A percentile compares a stretch with the other conserved stretches of the same genome.
Conservation (phyloP, 352 stramenopile genomes). For the Pythium oligandrum region DNA sequence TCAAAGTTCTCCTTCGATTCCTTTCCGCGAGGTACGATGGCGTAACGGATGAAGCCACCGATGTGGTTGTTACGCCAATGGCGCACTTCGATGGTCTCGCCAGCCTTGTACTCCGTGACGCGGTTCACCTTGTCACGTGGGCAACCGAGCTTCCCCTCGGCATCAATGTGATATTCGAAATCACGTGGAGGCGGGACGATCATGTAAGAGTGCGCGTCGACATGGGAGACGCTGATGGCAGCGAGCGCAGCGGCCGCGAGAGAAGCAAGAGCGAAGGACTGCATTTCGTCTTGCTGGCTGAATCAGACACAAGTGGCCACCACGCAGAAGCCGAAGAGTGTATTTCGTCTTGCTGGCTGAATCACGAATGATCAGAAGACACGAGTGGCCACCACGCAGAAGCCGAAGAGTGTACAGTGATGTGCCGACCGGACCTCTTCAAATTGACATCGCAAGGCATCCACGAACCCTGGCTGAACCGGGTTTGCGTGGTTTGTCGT, state of each 20-base stretch:
- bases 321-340: too few species aligned
- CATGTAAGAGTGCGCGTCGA: slow-evolving; percentile 11
- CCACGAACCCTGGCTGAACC: too few species aligned
- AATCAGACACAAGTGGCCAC: too few species aligned
- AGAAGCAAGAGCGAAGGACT: too few species aligned
- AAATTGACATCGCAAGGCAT: too few species aligned
- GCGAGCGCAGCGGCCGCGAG: neutral
- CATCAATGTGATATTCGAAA: slow-evolving; percentile 1
- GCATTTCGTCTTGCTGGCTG: too few species aligned
- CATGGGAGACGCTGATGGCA: neutral
- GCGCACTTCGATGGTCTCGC: slow-evolving; percentile 20
- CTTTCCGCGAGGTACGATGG: slow-evolving; percentile 15
- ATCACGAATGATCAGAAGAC: too few species aligned
- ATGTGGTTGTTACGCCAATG: slow-evolving; percentile 32
- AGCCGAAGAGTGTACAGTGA: too few species aligned
- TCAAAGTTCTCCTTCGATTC: slow-evolving; percentile 21
- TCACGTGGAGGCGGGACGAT: slow-evolving; percentile 8
- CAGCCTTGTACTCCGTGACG: slow-evolving; percentile 10
- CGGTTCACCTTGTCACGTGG: slow-evolving; percentile 9
- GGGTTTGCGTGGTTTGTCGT: too few species aligned
- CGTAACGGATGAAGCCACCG: slow-evolving; percentile 26
- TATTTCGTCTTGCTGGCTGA: too few species aligned
- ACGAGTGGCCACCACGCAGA: too few species aligned
- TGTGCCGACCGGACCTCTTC: too few species aligned
- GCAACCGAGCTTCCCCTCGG: slow-evolving; percentile 5